Percentiles rank a stretch among this genome's conserved stretches.
phyloP scores from a whole-genome alignment of 2,329 filamentous ascomycete genomes.

The Eutypa lata region DNA sequence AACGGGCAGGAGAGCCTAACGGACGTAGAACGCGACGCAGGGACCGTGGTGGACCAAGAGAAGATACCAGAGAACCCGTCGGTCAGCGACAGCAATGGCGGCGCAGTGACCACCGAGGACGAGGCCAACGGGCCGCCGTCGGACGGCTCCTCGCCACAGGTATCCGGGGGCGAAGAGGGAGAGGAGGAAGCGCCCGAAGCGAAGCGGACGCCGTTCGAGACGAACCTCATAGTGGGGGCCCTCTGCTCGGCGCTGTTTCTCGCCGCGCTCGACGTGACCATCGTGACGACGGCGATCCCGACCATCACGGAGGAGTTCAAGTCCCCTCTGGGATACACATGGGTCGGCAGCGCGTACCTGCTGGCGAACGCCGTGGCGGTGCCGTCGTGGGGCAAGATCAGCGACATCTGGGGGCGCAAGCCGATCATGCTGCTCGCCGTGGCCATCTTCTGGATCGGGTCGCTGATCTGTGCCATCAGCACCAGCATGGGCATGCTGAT shows the following conservation, averaged over 20 bases:
- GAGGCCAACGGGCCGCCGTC: neutral
- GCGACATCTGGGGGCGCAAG: constrained; percentile 58
- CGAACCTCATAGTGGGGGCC: constrained; percentile 27
- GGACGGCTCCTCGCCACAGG: neutral
- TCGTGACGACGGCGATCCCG: constrained; percentile 65
- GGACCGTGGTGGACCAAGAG: neutral
- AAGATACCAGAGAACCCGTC: neutral
- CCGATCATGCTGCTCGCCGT: constrained; percentile 50
- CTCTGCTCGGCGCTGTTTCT: constrained; percentile 43
- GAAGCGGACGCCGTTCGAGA: constrained; percentile 24
- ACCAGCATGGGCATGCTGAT: constrained; percentile 51
- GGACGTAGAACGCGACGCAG: neutral
- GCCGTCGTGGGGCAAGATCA: constrained; percentile 67
- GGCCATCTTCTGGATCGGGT: constrained; percentile 52
- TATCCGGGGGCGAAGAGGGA: too few relatives aligned
- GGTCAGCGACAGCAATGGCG: constrained; percentile 1
- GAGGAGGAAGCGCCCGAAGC: constrained; percentile 10
- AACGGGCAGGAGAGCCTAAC: too few relatives aligned
- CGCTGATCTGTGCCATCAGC: constrained; percentile 50
- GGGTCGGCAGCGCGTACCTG: constrained; percentile 74
- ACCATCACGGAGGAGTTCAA: constrained; percentile 62
- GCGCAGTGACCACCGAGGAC: neutral
- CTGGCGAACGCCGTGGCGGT: constrained; percentile 65
- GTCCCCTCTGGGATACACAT: constrained; percentile 68
- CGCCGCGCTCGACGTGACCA: constrained; percentile 56